Evolutionary conservation across 768 basidiomycete genomes (phyloP).

Genomic region (Tremella fuciformis): DNA sequence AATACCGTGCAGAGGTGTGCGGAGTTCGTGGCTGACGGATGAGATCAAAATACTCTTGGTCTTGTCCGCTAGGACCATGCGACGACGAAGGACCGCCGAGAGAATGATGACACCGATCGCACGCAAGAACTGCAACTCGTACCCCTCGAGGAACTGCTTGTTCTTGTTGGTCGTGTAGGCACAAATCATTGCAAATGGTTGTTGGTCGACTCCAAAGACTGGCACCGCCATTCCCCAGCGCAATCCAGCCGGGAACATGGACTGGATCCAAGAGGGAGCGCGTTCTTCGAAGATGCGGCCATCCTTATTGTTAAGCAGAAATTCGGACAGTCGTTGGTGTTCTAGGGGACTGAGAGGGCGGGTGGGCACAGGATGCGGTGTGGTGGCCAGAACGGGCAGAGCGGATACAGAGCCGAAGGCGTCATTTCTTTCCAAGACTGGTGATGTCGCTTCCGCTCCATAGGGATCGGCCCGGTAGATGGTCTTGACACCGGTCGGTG

Average conservation of each 20-base stretch:
- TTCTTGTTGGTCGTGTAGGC: conserved; percentile 78
- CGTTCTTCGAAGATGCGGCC: conserved; percentile 84
- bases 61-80: conserved; percentile 92
- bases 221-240: conserved; percentile 88
- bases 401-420: conserved; percentile 47
- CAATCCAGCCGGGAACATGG: conserved; percentile 74
- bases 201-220: conserved; percentile 87
- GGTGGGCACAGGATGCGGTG: conserved; percentile 16
- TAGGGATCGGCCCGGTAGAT: conserved; percentile 53
- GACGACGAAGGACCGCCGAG: conserved; percentile 82
- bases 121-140: conserved; percentile 77
- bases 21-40: conserved; percentile 43
- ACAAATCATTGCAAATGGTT: conserved; percentile 83
- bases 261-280: conserved; percentile 74
- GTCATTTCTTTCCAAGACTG: conserved; percentile 39
- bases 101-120: conserved; percentile 93
- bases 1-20: conserved; percentile 87
- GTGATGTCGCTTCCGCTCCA: conserved; percentile 14
- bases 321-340: conserved; percentile 69
- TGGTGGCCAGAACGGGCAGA: conserved; percentile 48
- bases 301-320: conserved; percentile 75
- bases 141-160: conserved; percentile 63
- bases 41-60: conserved; percentile 59
- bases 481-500: conserved; percentile 50
- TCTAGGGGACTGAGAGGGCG: conserved; percentile 66